phyloP scores from a whole-genome alignment of 2,329 filamentous ascomycete genomes.

The Exophiala phaeomuriformis region DNA sequence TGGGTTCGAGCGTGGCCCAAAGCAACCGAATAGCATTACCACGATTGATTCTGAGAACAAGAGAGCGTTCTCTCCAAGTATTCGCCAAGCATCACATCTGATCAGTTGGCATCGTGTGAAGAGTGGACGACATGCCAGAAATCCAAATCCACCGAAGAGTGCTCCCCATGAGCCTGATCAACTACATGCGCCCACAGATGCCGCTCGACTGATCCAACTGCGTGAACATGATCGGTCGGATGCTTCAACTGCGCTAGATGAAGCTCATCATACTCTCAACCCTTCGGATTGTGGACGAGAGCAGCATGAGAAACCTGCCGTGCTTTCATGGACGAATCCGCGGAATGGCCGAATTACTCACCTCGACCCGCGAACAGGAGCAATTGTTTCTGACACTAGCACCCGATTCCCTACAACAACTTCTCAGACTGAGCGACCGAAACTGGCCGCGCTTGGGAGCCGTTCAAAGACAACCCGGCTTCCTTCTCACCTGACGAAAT shows the following conservation, averaged over 20 bases:
- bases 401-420: too few relatives aligned
- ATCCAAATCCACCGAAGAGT: conserved; percentile 5
- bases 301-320: conserved; percentile 20
- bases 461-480: not conserved
- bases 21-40: too few relatives aligned
- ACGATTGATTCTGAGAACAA: too few relatives aligned
- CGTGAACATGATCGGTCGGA: too few relatives aligned
- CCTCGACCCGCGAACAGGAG: conserved; percentile 39
- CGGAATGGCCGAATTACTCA: conserved; percentile 41
- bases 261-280: too few relatives aligned
- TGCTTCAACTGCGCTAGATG: too few relatives aligned
- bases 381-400: conserved; percentile 18
- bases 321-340: conserved; percentile 52
- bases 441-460: too few relatives aligned
- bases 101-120: conserved; percentile 18
- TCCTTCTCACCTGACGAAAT: not conserved
- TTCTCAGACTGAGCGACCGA: too few relatives aligned
- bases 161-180: not conserved
- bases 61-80: not conserved
- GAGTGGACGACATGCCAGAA: conserved; percentile 3
- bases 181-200: not conserved
- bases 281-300: too few relatives aligned
- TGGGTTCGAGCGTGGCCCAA: conserved; percentile 47
- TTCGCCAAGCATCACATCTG: conserved; percentile 3
- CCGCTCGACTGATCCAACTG: not conserved